Evolutionary conservation across 1,284 basidiomycete species (phyloP).

Genomic region (Ceratobasidium sp.): DNA sequence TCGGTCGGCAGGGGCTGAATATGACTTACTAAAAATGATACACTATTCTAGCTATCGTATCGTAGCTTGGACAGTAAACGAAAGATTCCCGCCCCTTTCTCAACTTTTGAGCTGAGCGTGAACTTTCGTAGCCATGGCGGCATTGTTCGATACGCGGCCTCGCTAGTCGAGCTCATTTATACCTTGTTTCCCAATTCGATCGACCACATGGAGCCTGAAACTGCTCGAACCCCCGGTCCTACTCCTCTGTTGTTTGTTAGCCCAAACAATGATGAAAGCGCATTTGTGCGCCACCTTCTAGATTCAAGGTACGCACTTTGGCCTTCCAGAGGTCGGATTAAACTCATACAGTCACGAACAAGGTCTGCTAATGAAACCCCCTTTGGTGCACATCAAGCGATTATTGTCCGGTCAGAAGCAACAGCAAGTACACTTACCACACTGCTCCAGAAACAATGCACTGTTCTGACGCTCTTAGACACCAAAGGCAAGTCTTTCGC

Average conservation of each 20-base stretch:
- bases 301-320: slow-evolving; percentile 15
- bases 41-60: slow-evolving; percentile 15
- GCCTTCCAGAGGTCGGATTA: neutral
- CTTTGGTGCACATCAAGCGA: slow-evolving; percentile 64
- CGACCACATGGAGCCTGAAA: slow-evolving; percentile 70
- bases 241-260: slow-evolving; percentile 57
- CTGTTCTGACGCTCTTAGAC: slow-evolving; percentile 60
- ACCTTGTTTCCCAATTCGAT: slow-evolving; percentile 76
- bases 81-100: slow-evolving; percentile 56
- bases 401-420: slow-evolving; percentile 67
- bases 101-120: slow-evolving; percentile 69
- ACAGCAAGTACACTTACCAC: slow-evolving; percentile 60
- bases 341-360: slow-evolving; percentile 43
- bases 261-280: slow-evolving; percentile 3
- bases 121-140: slow-evolving; percentile 82
- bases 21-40: neutral
- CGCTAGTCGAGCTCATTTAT: slow-evolving; percentile 72
- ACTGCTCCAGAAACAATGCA: slow-evolving; percentile 73
- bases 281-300: slow-evolving; percentile 19
- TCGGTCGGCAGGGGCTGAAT: neutral
- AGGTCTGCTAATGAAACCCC: slow-evolving; percentile 72
- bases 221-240: slow-evolving; percentile 53
- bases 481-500: slow-evolving; percentile 13
- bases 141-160: slow-evolving; percentile 75
- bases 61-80: slow-evolving; percentile 43